Conservation (phyloP, 139 green algal genomes). For the Picochlorum costavermella region DNA sequence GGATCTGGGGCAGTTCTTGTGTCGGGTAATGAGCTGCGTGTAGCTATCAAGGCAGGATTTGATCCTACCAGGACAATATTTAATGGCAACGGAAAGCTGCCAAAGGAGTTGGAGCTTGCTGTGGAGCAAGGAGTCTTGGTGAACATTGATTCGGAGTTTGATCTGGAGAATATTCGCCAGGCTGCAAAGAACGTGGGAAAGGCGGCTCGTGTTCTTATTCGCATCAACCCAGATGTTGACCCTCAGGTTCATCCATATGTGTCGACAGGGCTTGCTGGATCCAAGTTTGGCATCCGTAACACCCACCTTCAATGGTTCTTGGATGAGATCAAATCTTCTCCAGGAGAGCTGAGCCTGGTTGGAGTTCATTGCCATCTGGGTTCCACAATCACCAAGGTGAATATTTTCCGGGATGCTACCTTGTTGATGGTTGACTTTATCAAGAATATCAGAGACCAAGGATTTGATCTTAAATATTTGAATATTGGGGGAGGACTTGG, state of each 20-base stretch:
- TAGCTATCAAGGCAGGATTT: slow-evolving; percentile 80
- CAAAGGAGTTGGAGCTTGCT: slow-evolving; percentile 82
- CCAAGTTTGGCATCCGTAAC: slow-evolving; percentile 99
- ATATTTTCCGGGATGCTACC: slow-evolving; percentile 91
- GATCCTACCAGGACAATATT: slow-evolving; percentile 74
- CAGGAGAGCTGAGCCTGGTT: slow-evolving; percentile 71
- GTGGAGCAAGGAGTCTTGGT: slow-evolving; percentile 77
- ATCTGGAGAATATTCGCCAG: slow-evolving; percentile 72
- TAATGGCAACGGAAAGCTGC: slow-evolving; percentile 96
- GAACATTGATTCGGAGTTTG: slow-evolving; percentile 96
- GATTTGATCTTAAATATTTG: slow-evolving; percentile 85
- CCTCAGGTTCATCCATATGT: slow-evolving; percentile 95
- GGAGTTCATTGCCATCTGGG: slow-evolving; percentile 93
- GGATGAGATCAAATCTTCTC: slow-evolving; percentile 62
- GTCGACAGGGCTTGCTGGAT: slow-evolving; percentile 86
- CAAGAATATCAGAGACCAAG: slow-evolving; percentile 75
- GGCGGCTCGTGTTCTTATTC: slow-evolving; percentile 63
- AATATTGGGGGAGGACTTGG: slow-evolving; percentile 96
- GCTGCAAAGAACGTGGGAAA: slow-evolving; percentile 41
- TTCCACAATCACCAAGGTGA: slow-evolving; percentile 94
- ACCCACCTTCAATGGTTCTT: slow-evolving; percentile 71
- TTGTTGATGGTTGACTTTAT: slow-evolving; percentile 90
- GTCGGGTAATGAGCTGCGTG: slow-evolving; percentile 87
- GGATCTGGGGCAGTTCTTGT: slow-evolving; percentile 88
- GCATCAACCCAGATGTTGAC: slow-evolving; percentile 98